phyloP scores from a whole-genome alignment of 106 monocot genomes.

The Agapanthus africanus region DNA sequence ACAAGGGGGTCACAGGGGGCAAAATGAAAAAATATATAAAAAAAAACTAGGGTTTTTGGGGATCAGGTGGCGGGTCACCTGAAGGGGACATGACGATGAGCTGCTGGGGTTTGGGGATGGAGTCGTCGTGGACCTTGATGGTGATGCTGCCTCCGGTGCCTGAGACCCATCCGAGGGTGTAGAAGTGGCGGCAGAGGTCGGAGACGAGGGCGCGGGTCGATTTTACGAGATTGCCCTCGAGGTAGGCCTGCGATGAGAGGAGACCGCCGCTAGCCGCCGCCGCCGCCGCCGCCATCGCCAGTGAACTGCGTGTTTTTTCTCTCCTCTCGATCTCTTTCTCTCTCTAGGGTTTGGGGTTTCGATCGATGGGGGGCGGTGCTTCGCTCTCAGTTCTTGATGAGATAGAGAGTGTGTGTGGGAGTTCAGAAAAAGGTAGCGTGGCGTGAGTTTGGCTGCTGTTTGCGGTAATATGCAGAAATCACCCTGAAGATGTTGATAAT shows the following conservation, averaged over 20 bases:
- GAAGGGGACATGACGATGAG: slow-evolving; percentile 99
- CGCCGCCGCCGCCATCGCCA: slow-evolving; percentile 2
- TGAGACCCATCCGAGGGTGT: slow-evolving; percentile 87
- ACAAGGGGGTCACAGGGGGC: too few relatives aligned
- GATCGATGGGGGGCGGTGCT: too few relatives aligned
- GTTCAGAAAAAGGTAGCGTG: too few relatives aligned
- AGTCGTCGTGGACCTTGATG: slow-evolving; percentile 83
- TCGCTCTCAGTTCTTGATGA: too few relatives aligned
- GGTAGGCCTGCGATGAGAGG: slow-evolving; percentile 47
- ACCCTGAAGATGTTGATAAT: too few relatives aligned
- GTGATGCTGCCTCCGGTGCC: slow-evolving; percentile 99
- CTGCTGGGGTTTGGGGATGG: slow-evolving; percentile 60
- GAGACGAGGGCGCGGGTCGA: slow-evolving; percentile 67
- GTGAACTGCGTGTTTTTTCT: too few relatives aligned
- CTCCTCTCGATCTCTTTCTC: too few relatives aligned
- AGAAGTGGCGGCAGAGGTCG: slow-evolving; percentile 92
- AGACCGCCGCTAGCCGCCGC: slow-evolving; percentile 7
- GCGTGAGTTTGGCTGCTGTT: too few relatives aligned
- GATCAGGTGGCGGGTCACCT: slow-evolving; percentile 38
- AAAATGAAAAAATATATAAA: not conserved
- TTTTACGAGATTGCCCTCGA: slow-evolving; percentile 39
- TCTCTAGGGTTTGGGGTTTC: too few relatives aligned
- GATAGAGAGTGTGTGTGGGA: too few relatives aligned
- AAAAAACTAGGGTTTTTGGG: too few relatives aligned
- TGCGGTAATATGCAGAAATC: too few relatives aligned